These are phyloP conservation scores for Physaria fendleri DNA, from an alignment of 345 rosid genomes.

Conservation along the genomic window DNA sequence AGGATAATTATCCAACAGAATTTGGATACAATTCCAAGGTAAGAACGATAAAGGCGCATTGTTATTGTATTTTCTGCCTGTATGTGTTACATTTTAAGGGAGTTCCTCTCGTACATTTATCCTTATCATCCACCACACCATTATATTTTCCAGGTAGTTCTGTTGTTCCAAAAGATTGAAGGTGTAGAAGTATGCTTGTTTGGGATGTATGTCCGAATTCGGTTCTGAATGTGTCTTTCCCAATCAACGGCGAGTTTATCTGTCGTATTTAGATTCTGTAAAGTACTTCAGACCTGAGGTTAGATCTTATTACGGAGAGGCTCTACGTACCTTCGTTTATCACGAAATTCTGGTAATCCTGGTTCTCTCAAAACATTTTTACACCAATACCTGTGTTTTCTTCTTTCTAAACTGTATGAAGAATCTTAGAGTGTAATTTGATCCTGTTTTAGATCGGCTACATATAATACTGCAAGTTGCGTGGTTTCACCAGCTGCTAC, in stretches of 20 bases:
- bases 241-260: constrained; percentile 97
- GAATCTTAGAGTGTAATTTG: constrained; percentile 2
- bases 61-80: neutral
- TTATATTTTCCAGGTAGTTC: constrained; percentile 73
- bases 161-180: constrained; percentile 97
- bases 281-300: constrained; percentile 98
- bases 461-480: constrained; percentile 94
- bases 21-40: constrained; percentile 98
- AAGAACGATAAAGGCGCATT: constrained; percentile 7
- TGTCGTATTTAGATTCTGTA: constrained; percentile 95
- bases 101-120: neutral
- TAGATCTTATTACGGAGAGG: constrained; percentile 89
- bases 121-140: neutral
- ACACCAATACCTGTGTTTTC: neutral
- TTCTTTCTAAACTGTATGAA: neutral
- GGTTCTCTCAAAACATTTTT: constrained; percentile 8
- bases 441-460: constrained; percentile 73
- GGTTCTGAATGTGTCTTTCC: constrained; percentile 89
- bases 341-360: constrained; percentile 85
- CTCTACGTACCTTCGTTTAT: constrained; percentile 93
- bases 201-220: constrained; percentile 99
- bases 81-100: too few species aligned
- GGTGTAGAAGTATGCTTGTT: constrained; percentile 98
- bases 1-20: constrained; percentile 85
- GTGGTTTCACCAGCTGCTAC: constrained; percentile 99